Evolutionary conservation across 805 yeast genomes (phyloP), one percentile per base, ranked within the genome.

Genomic region (Myxozyma sirexii): DNA sequence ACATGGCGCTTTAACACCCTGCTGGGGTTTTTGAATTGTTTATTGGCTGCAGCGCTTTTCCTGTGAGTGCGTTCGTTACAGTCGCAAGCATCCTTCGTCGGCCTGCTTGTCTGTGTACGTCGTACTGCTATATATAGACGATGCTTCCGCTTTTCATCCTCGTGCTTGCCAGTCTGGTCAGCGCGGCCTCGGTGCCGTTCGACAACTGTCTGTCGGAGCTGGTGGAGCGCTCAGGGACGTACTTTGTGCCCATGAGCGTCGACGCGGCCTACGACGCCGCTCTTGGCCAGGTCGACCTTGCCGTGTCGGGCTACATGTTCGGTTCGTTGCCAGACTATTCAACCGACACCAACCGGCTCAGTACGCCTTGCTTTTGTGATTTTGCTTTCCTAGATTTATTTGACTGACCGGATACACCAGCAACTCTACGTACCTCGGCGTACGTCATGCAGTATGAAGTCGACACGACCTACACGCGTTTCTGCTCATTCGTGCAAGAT

Each of bases 371-470:
- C 38, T 24, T 2, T 42, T 19, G 15, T 26, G 24, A 2, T 49
- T 27, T 49, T 26, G 7, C n/a, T 13, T 23, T 38, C 54, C n/a
- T 10, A 5, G 8, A n/a, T 13, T 10, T 21, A 4, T n/a, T 37
- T 23, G 33, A 21, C 23, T 24, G 35, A 23, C 43, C 21, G 47
- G 24, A 8, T 7, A 8, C 15, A 35, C 23, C 24, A 61, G 67
- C 74, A 4, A 71, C 74, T 13, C 59, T 71, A 43, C 62, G 67
- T 10, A 59, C 68, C 5, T 52, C 66, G 38, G 48, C 66, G 19
- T 29, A 53, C 13, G 67, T 69, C n/a, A 56, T 70, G 41, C 67
- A 67, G 54, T 67, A 60, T 56, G 43, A 43, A 2, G 38, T 65
- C 19, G 56, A 59, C 35, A 57, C 62, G 46, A 33, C 60, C 29